Evolutionary conservation across 345 rosid genomes (phyloP), one percentile per base, ranked within the genome.

Genomic region (Citrus sp.): DNA sequence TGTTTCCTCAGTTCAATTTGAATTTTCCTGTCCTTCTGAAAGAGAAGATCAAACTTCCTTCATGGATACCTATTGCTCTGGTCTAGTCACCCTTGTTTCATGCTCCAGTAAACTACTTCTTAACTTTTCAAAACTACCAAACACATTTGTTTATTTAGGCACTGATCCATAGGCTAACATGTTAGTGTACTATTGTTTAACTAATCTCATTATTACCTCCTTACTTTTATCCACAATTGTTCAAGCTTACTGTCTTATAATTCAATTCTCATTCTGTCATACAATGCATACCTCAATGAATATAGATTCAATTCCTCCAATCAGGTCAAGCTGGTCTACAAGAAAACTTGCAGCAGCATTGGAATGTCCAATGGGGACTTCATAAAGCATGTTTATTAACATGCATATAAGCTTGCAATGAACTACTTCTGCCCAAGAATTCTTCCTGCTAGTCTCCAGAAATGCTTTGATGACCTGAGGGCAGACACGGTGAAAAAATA

Each of bases 391-490:
- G 85, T 96, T 94, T 58, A 93, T 84, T 83, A 96, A 86, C 85
- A 96, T 90, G 87, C 93, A 90, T 82, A 91, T 79, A 81, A 96
- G 98, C 89, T 90, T 96, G 88, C 91, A 92, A 82, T 94, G 97
- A 86, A 96, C 98, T 81, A 94, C 84, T 83, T 93, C 99, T 67
- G 99, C 98, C 99, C 99, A 96, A 65, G 93, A 94, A 84, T 94
- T 91, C 74, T 63, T 67, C 86, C 97, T 87, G 91, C 99, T 90
- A 70, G 83, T 82, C 86, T 81, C 86, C 79, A 96, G 77, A 70
- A 96, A 88, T 72, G 91, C 89, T 89, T 88, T 96, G 72, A 96
- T 82, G 76, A 94, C 99, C 99, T 96, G 91, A 82, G 83, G 71
- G 75, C 40, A 66, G 34, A 75, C 55, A 74, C 1, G 70, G 64